Evolutionary conservation across 2,329 filamentous ascomycete species (phyloP).

Genomic region (Ceratocystiopsis brevicomis): DNA sequence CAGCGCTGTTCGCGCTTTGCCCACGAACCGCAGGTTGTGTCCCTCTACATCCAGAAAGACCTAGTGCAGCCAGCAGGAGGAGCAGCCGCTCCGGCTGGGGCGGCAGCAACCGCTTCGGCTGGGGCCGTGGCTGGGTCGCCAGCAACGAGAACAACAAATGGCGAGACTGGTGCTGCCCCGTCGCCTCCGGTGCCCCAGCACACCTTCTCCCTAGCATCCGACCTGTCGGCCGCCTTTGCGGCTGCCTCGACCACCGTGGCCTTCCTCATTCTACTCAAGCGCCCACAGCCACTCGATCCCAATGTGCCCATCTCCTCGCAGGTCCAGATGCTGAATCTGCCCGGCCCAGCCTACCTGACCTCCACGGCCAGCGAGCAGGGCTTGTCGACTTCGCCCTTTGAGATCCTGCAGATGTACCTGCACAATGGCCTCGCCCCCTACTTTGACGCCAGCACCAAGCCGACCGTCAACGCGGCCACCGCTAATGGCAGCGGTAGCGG

Average conservation of each 20-base stretch:
- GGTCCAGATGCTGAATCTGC: slow-evolving; percentile 82
- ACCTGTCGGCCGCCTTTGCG: slow-evolving; percentile 62
- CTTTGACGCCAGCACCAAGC: slow-evolving; percentile 89
- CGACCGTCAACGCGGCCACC: slow-evolving; percentile 44
- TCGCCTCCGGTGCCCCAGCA: slow-evolving; percentile 22
- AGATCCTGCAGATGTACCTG: slow-evolving; percentile 79
- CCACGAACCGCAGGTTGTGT: slow-evolving; percentile 65
- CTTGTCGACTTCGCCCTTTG: slow-evolving; percentile 63
- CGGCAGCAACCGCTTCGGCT: too few species aligned
- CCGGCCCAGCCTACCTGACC: slow-evolving; percentile 55
- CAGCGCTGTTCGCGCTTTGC: slow-evolving; percentile 80
- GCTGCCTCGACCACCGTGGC: slow-evolving; percentile 63
- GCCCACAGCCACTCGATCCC: slow-evolving; percentile 71
- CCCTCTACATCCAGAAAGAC: slow-evolving; percentile 83
- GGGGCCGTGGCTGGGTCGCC: too few species aligned
- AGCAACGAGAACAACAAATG: too few species aligned
- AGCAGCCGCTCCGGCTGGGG: too few species aligned
- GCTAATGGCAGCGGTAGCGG: slow-evolving; percentile 3
- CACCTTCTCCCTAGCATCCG: slow-evolving; percentile 61
- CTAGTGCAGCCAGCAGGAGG: neutral
- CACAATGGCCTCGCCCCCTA: slow-evolving; percentile 86
- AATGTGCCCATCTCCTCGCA: slow-evolving; percentile 67
- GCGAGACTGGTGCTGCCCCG: too few species aligned
- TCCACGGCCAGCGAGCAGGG: slow-evolving; percentile 50
- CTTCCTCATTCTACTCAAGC: slow-evolving; percentile 79